A percentile compares a stretch with the other conserved stretches of the same genome.
phyloP scores from a whole-genome alignment of 768 basidiomycete species.

The Boletellus sp. region DNA sequence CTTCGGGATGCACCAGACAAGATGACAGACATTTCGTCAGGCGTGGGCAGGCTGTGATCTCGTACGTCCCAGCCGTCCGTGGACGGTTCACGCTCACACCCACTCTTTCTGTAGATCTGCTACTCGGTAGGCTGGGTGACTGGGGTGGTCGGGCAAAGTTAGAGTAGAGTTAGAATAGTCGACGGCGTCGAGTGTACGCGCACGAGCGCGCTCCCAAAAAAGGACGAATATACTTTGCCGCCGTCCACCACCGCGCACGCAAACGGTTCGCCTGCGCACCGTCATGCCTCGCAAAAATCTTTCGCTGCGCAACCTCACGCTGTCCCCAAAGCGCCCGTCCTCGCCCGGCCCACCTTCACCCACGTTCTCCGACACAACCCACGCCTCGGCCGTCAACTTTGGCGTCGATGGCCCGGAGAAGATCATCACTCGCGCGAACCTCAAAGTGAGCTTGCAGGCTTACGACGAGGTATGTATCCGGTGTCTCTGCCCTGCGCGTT shows the following conservation, averaged over 20 bases:
- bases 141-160: not conserved
- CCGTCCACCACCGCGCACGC: constrained; percentile 12
- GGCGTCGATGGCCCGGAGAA: constrained; percentile 71
- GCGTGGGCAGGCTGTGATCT: constrained; percentile 29
- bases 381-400: constrained; percentile 74
- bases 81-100: constrained; percentile 2
- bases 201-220: constrained; percentile 11
- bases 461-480: constrained; percentile 68
- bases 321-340: constrained; percentile 43
- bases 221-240: constrained; percentile 8
- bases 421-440: constrained; percentile 76
- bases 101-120: constrained; percentile 4
- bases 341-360: constrained; percentile 73
- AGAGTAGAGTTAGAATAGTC: constrained; percentile 8
- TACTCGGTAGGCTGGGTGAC: not conserved
- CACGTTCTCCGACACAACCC: constrained; percentile 78
- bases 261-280: constrained; percentile 7
- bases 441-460: constrained; percentile 72
- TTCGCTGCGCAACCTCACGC: constrained; percentile 52
- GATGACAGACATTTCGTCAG: constrained; percentile 71
- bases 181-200: constrained; percentile 2
- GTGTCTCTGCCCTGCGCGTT: not conserved
- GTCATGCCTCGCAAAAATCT: constrained; percentile 51
- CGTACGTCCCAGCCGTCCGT: constrained; percentile 8
- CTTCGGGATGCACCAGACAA: constrained; percentile 79